These are phyloP conservation scores for Pythium oligandrum DNA, from an alignment of 352 stramenopile genomes.

Conservation along the genomic window DNA sequence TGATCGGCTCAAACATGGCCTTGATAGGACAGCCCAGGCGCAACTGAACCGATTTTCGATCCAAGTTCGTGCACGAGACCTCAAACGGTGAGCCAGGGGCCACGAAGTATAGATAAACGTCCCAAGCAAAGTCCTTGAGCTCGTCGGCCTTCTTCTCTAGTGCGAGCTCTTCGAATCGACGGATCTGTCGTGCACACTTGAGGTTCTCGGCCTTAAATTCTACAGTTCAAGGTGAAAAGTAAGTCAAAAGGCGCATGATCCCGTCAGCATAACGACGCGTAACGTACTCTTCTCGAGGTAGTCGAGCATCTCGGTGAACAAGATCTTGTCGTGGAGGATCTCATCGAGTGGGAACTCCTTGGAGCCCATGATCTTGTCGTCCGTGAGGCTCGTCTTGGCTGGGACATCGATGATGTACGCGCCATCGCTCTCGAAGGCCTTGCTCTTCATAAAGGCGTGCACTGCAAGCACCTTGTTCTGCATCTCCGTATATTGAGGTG, in stretches of 20 bases:
- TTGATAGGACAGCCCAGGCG: constrained; percentile 74
- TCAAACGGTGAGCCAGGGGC: constrained; percentile 67
- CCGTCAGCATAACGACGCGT: too few species aligned
- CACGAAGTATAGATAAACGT: constrained; percentile 82
- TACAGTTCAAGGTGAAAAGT: constrained; percentile 10
- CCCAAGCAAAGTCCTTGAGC: constrained; percentile 78
- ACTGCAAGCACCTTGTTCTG: constrained; percentile 45
- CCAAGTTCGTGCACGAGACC: constrained; percentile 78
- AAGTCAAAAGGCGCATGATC: neutral
- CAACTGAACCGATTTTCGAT: constrained; percentile 77
- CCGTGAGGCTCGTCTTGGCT: constrained; percentile 41
- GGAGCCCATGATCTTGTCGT: constrained; percentile 43
- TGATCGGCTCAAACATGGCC: constrained; percentile 82
- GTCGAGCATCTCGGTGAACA: constrained; percentile 81
- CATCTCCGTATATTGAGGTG: constrained; percentile 75
- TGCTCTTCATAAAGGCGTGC: constrained; percentile 58
- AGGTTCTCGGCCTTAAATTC: constrained; percentile 85
- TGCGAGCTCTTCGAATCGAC: constrained; percentile 72
- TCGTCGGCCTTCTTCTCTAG: constrained; percentile 61
- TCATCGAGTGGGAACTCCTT: constrained; percentile 76
- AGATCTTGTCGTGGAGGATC: constrained; percentile 75
- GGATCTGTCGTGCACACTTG: constrained; percentile 78
- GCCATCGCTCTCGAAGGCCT: constrained; percentile 57
- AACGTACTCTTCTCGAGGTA: constrained; percentile 80
- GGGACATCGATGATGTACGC: constrained; percentile 68